Conservation (phyloP, 805 yeast species). For the Diddensiella caesifluorescens region DNA sequence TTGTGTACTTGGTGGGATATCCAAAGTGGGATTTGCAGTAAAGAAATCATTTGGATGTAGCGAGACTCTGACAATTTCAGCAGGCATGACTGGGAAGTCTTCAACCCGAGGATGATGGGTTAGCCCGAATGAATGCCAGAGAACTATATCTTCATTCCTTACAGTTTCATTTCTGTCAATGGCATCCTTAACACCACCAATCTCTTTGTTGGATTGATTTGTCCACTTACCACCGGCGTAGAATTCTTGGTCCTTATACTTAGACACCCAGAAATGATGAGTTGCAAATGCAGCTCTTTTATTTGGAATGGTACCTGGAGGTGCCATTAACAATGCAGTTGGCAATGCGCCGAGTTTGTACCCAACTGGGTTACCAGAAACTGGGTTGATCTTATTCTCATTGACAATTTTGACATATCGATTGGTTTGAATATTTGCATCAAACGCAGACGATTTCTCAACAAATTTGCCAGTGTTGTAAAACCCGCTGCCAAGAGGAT, state of each 20-base stretch:
- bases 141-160: slow-evolving; percentile 69
- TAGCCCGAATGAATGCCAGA: slow-evolving; percentile 78
- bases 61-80: slow-evolving; percentile 64
- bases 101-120: slow-evolving; percentile 80
- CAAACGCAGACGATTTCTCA: slow-evolving; percentile 66
- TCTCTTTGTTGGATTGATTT: slow-evolving; percentile 66
- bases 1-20: slow-evolving; percentile 67
- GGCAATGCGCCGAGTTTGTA: slow-evolving; percentile 75
- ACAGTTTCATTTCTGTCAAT: slow-evolving; percentile 55
- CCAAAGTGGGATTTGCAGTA: slow-evolving; percentile 71
- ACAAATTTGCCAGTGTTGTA: slow-evolving; percentile 55
- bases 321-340: slow-evolving; percentile 69
- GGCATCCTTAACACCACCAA: slow-evolving; percentile 70
- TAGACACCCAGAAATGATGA: slow-evolving; percentile 77
- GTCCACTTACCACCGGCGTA: slow-evolving; percentile 85
- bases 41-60: slow-evolving; percentile 71
- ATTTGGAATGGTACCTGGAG: slow-evolving; percentile 55
- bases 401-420: slow-evolving; percentile 73
- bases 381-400: slow-evolving; percentile 63
- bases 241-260: slow-evolving; percentile 64
- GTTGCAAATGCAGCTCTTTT: slow-evolving; percentile 74
- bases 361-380: slow-evolving; percentile 69
- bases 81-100: slow-evolving; percentile 89
- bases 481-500: slow-evolving; percentile 69
- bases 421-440: slow-evolving; percentile 70